Evolutionary conservation across 2,329 filamentous ascomycete species (phyloP).

Genomic region (Penicillium sp.): DNA sequence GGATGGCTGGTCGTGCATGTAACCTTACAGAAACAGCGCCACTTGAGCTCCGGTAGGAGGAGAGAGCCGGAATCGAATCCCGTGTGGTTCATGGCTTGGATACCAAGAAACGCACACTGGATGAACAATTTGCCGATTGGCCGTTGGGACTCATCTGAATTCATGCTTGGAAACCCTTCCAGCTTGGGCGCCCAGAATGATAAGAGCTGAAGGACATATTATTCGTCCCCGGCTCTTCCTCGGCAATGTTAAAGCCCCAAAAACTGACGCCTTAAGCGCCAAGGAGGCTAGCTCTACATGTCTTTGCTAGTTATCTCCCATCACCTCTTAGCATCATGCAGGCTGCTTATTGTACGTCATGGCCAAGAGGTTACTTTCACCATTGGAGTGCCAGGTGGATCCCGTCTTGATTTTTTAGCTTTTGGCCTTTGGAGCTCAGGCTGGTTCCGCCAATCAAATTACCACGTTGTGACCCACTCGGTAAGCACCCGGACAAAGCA

Average conservation of each 20-base stretch:
- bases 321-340: background rate
- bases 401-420: background rate
- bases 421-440: background rate
- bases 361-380: background rate
- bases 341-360: conserved; percentile 5
- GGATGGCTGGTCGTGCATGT: background rate
- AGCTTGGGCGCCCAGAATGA: background rate
- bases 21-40: conserved; percentile 3
- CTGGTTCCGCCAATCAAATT: background rate
- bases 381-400: background rate
- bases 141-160: background rate
- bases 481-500: background rate
- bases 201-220: background rate
- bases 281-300: background rate
- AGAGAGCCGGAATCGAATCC: background rate
- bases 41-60: background rate
- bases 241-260: background rate
- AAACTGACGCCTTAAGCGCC: background rate
- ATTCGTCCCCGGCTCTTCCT: background rate
- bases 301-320: background rate
- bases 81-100: background rate
- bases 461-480: background rate
- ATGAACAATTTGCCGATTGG: background rate
- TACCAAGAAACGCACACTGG: background rate
- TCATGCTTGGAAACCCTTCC: background rate